phyloP scores from a whole-genome alignment of 139 green algal genomes.

The Picochlorum sp. region DNA sequence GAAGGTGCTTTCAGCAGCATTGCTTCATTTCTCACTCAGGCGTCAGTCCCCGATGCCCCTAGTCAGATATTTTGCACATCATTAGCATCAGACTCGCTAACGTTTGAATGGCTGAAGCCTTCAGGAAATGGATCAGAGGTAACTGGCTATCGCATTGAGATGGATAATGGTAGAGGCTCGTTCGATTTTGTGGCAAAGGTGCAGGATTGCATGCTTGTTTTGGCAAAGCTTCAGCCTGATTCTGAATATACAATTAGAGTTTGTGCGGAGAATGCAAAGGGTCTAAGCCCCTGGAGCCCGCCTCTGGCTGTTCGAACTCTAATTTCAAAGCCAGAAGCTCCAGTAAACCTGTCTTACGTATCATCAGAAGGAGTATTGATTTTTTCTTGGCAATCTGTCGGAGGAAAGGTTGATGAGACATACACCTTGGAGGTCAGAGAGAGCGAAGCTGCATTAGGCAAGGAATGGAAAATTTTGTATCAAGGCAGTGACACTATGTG shows the following conservation, averaged over 20 bases:
- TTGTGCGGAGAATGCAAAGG: constrained; percentile 47
- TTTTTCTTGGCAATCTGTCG: neutral
- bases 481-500: too few species aligned
- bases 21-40: constrained; percentile 46
- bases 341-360: constrained; percentile 19
- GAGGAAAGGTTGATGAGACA: too few species aligned
- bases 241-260: constrained; percentile 56
- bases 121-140: constrained; percentile 44
- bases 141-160: constrained; percentile 50
- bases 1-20: constrained; percentile 40
- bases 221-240: constrained; percentile 34
- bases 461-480: too few species aligned
- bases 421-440: too few species aligned
- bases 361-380: neutral
- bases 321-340: neutral
- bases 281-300: neutral
- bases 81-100: constrained; percentile 1
- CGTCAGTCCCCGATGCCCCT: constrained; percentile 46
- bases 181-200: constrained; percentile 35
- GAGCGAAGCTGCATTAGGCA: too few species aligned
- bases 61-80: constrained; percentile 13
- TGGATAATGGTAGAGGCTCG: constrained; percentile 41
- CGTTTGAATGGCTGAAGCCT: constrained; percentile 33
- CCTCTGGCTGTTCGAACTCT: neutral
- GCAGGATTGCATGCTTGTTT: constrained; percentile 5